Base-by-base conservation (phyloP, 352 stramenopile species). In the Pythium aristosporum region DNA sequence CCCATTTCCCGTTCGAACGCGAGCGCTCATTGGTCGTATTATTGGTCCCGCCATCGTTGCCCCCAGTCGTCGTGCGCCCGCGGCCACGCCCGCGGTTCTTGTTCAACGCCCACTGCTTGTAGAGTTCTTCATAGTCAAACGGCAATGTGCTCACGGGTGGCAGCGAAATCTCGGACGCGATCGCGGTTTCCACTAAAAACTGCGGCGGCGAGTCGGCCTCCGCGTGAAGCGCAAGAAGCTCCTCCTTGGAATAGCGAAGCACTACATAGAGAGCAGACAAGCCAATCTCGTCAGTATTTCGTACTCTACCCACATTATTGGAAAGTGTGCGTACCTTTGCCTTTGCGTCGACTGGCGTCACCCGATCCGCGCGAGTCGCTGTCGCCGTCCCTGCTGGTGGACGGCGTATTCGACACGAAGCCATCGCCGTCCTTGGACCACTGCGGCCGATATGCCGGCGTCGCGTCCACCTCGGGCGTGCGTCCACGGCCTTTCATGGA, bases 71-170 rank as follows among this genome's bases (percentile, higher is more conserved):
- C 23, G 79, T 79, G n/a, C 85, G 79, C 12, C 85, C 85, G 30
- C 85, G 80, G 2, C 87, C 87, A 18, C 87, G 82, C 3, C 84
- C 85, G 13, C 84, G 85, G 57, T 91, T 94, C 55, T 83, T 83
- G 60, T 91, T 93, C 23, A 89, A 60, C 34, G 82, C 77, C 85
- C 85, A 94, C 67, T 94, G 85, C 61, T 96, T 92, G 69, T 93
- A 93, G 48, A 96, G 86, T 66, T 94, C 87, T 60, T 92, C 82
- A 57, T 92, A 91, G 72, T 96, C 85, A 61, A 96, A 96, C 3
- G 87, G 87, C 36, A 94, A 57, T 25, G 73, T 89, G 51, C 70
- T 72, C 18, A 96, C 85, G 2, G 87, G 87, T 9, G 85, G 85
- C 13, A 96, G 50, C 43, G 72, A 73, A 42, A 88, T 76, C 44